These are phyloP conservation scores for Neurospora sp. DNA, from an alignment of 495 filamentous ascomycete species.

Conservation along the genomic window DNA sequence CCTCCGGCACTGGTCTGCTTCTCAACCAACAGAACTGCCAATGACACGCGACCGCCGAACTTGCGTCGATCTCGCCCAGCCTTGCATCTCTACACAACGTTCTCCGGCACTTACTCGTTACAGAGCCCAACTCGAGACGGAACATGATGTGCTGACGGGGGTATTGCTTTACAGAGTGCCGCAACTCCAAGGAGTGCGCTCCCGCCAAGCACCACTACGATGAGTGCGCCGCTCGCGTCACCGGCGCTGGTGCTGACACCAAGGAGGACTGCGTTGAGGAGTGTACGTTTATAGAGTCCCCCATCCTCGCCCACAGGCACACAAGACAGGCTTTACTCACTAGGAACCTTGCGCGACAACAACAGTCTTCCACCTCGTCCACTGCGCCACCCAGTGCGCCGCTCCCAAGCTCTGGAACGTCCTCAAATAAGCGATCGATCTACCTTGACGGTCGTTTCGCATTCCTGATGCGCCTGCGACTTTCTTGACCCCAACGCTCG, in stretches of 20 bases:
- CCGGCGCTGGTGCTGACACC: slow-evolving; percentile 29
- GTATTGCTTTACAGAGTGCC: slow-evolving; percentile 58
- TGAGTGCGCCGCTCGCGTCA: slow-evolving; percentile 92
- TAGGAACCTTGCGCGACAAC: slow-evolving; percentile 6
- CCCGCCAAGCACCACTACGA: slow-evolving; percentile 95
- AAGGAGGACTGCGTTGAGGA: slow-evolving; percentile 97
- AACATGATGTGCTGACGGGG: slow-evolving; percentile 16
- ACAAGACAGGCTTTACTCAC: slow-evolving; percentile 1
- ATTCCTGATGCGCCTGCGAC: neutral
- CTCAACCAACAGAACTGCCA: neutral
- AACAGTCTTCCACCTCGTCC: slow-evolving; percentile 92
- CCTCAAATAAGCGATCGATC: slow-evolving; percentile 60
- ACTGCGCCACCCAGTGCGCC: slow-evolving; percentile 85
- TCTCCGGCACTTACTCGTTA: neutral
- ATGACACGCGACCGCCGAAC: neutral
- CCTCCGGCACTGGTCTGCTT: neutral
- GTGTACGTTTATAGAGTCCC: slow-evolving; percentile 54
- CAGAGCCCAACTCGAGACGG: neutral
- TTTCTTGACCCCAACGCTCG: neutral
- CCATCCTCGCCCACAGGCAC: neutral
- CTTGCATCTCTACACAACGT: neutral
- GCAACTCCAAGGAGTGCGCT: slow-evolving; percentile 70
- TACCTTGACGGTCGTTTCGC: neutral
- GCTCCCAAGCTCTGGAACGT: slow-evolving; percentile 88
- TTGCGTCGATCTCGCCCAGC: neutral